Base-by-base conservation (phyloP, 768 basidiomycete species). In the Cantharellus anzutake region DNA sequence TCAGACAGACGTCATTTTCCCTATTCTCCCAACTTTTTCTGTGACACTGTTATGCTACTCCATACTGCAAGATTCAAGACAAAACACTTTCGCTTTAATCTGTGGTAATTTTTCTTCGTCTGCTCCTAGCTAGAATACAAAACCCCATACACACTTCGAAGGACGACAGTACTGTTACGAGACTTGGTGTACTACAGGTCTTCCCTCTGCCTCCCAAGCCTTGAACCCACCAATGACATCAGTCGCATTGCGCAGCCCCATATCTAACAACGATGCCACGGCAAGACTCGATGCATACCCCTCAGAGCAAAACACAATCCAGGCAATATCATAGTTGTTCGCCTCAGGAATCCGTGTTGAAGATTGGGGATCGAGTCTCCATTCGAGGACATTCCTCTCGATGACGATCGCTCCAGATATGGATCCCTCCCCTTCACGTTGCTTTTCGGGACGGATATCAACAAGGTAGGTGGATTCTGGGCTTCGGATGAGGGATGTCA, bases 371-470 rank as follows among this genome's bases (percentile, higher is more conserved):
- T 89, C 86, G 63, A 89, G 81, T 34, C 79, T 76, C 84, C 84
- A 86, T 68, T 89, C 86, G 58, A 89, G 74, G 3, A 80, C 77
- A 65, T 84, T 87, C 34, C 86, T 76, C 65, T 87, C 86, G 60
- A 88, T 77, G 59, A 84, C 71, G 59, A 87, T 70, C n/a, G 84
- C 76, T 0, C 86, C 84, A 4, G 73, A 73, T 59, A 88, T 82
- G 0, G 71, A 74, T 0, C 86, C 86, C 40, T 77, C 71, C 53
- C 67, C 67, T 3, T 73, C 73, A 14, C 86, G 76, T 67, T 85
- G 78, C 3, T 73, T 75, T 42, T 73, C 76, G 0, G 84, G 78
- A 4, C 86, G 80, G 57, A 88, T 86, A 67, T 88, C 86, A 4
- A 89, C 85, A 48, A 89, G 73, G 59, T 44, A 78, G 79, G 3